A percentile compares a stretch with the other conserved stretches of the same genome.
Evolutionary conservation across 1,284 basidiomycete species (phyloP).

Genomic region (Thelephora terrestris): DNA sequence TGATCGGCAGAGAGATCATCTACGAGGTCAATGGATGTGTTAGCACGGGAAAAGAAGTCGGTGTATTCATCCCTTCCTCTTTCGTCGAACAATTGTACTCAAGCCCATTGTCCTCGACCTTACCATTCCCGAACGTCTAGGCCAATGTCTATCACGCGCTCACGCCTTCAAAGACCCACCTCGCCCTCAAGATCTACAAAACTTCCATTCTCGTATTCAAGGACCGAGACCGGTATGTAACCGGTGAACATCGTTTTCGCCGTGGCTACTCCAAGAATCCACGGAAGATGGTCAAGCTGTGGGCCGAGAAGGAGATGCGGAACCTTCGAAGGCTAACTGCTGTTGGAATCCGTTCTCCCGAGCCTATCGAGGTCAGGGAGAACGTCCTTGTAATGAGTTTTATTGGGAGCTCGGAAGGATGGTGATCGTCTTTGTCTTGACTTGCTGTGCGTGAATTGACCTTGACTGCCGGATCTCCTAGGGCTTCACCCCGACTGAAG

Average conservation of each 20-base stretch:
- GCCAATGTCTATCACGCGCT: conserved; percentile 91
- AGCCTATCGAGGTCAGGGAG: conserved; percentile 88
- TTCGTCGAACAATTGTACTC: background rate
- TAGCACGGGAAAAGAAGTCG: conserved; percentile 90
- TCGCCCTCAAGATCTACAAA: conserved; percentile 97
- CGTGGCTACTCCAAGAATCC: conserved; percentile 93
- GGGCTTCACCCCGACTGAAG: conserved; percentile 86
- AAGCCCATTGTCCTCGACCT: conserved; percentile 1
- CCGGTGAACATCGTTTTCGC: conserved; percentile 87
- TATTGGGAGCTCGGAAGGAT: conserved; percentile 73
- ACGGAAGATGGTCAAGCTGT: conserved; percentile 96
- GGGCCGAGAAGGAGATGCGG: conserved; percentile 99
- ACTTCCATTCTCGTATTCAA: conserved; percentile 98
- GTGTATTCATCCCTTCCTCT: conserved; percentile 13
- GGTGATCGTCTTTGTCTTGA: conserved; percentile 35
- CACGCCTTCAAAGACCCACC: conserved; percentile 49
- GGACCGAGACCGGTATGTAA: conserved; percentile 91
- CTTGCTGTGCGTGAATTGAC: background rate
- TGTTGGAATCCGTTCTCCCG: conserved; percentile 81
- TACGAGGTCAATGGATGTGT: conserved; percentile 89
- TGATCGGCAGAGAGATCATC: conserved; percentile 82
- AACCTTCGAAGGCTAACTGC: conserved; percentile 81
- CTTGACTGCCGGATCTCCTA: conserved; percentile 20
- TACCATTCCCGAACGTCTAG: conserved; percentile 28
- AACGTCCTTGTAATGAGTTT: conserved; percentile 98